Evolutionary conservation across 2,329 filamentous ascomycete species (phyloP).

Genomic region (Exophiala mesophila): DNA sequence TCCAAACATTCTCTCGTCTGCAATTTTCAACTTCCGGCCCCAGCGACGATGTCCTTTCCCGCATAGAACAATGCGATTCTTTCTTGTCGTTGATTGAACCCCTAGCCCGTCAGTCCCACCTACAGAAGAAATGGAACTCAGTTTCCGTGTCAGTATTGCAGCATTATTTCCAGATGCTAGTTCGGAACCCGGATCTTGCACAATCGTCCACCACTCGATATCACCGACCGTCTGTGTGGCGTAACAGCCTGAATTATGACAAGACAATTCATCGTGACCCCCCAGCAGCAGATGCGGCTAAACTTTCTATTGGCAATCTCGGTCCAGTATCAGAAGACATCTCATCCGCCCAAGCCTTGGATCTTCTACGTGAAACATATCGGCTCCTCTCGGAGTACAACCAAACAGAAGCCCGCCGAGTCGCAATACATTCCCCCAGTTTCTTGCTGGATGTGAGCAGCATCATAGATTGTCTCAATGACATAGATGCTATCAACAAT

Average conservation of each 20-base stretch:
- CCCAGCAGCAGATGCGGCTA: background rate
- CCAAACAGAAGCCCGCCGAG: background rate
- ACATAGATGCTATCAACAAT: background rate
- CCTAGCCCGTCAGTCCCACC: background rate
- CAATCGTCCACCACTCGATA: background rate
- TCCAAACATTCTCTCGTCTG: background rate
- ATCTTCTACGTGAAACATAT: background rate
- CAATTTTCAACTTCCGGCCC: background rate
- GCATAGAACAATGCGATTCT: background rate
- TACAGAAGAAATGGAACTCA: background rate
- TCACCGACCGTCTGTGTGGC: background rate
- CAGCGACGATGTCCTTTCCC: background rate
- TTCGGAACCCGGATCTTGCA: background rate
- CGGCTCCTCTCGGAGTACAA: background rate
- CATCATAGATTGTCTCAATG: background rate
- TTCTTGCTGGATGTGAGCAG: background rate
- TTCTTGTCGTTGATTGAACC: background rate
- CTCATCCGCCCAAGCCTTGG: background rate
- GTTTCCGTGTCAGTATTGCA: background rate
- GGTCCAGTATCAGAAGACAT: background rate
- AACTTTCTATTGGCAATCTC: background rate
- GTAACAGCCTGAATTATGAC: background rate
- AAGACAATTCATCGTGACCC: background rate
- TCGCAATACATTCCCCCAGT: background rate
- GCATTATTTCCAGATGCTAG: background rate